These are phyloP conservation scores for Dryas alaskensis DNA, from an alignment of 306 rosid genomes.

Conservation along the genomic window DNA sequence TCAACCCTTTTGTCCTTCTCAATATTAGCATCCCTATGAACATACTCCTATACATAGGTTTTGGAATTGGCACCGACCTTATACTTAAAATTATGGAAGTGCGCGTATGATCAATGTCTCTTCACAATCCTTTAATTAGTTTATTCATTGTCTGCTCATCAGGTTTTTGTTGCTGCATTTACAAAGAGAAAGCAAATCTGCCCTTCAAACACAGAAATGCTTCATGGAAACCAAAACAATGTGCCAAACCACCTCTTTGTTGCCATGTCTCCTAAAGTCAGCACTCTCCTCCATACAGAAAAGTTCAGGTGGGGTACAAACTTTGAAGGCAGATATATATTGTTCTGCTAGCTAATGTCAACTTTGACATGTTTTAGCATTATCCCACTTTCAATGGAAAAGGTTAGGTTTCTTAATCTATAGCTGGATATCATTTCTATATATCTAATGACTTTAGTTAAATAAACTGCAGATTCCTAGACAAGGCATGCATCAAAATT, in stretches of 20 bases:
- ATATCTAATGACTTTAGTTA: neutral
- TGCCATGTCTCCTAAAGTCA: constrained; percentile 26
- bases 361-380: neutral
- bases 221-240: constrained; percentile 41
- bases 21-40: neutral
- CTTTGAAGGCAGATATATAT: too few relatives aligned
- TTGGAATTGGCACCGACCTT: constrained; percentile 16
- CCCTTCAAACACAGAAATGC: constrained; percentile 47
- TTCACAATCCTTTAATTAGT: neutral
- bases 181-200: constrained; percentile 56
- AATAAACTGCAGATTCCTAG: constrained; percentile 48
- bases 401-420: neutral
- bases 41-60: neutral
- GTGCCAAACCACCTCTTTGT: constrained; percentile 24
- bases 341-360: neutral
- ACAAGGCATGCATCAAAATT: constrained; percentile 61
- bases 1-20: neutral
- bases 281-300: constrained; percentile 42
- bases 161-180: constrained; percentile 68
- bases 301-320: constrained; percentile 42
- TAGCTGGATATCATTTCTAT: neutral
- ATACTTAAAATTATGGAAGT: neutral
- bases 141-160: neutral
- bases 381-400: neutral
- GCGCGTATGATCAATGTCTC: neutral